These are phyloP conservation scores for Phyllosticta citrichinensis DNA, from an alignment of 2,329 filamentous ascomycete genomes.

Conservation along the genomic window DNA sequence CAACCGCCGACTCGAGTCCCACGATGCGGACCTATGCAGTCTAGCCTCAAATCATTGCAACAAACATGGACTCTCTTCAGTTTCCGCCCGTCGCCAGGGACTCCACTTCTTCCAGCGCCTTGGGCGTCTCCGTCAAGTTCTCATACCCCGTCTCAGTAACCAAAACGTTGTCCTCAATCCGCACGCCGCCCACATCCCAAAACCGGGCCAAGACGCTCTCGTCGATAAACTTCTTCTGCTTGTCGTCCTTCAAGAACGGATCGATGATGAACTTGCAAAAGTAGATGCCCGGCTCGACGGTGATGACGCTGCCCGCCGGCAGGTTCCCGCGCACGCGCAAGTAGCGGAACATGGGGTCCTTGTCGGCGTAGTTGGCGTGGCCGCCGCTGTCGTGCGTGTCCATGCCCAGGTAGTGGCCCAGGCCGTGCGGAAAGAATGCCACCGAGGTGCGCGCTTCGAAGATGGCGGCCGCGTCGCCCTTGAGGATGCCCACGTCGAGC, in stretches of 20 bases:
- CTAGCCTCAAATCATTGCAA: not conserved
- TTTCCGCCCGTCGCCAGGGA: not conserved
- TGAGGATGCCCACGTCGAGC: conserved; percentile 63
- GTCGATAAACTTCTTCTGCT: conserved; percentile 56
- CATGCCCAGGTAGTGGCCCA: conserved; percentile 44
- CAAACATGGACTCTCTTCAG: conserved; percentile 4
- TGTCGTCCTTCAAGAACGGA: conserved; percentile 53
- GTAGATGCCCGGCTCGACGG: conserved; percentile 86
- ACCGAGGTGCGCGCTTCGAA: conserved; percentile 36
- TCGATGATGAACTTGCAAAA: conserved; percentile 67
- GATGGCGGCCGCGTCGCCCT: conserved; percentile 43
- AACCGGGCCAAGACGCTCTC: conserved; percentile 54
- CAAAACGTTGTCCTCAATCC: conserved; percentile 85
- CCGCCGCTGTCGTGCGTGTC: conserved; percentile 43
- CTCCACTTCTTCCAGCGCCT: conserved; percentile 49
- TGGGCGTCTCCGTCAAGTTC: conserved; percentile 73
- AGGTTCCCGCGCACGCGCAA: conserved; percentile 67
- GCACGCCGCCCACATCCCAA: conserved; percentile 74
- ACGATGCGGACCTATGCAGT: too few species aligned
- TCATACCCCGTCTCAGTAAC: conserved; percentile 71
- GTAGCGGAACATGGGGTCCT: conserved; percentile 78
- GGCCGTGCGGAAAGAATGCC: conserved; percentile 42
- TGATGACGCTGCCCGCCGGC: conserved; percentile 74
- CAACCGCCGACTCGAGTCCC: not conserved
- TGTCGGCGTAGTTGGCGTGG: conserved; percentile 48